phyloP scores from a whole-genome alignment of 2,329 filamentous ascomycete species.

The Diaporthe ilicicola region DNA sequence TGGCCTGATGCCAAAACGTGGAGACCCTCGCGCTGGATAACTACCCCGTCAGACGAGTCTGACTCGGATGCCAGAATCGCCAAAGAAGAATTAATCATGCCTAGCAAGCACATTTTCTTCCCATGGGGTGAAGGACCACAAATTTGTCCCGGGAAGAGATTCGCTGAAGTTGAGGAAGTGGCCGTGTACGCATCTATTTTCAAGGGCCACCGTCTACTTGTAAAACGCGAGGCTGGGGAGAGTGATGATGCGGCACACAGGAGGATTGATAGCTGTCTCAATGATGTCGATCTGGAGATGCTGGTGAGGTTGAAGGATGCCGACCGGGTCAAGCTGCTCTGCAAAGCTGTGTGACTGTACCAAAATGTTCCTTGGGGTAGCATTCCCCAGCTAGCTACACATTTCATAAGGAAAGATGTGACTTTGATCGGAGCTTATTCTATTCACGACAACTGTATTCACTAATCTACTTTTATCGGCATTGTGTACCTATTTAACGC shows the following conservation, averaged over 20 bases:
- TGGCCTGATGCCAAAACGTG: too few species aligned
- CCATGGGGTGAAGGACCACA: slow-evolving; percentile 37
- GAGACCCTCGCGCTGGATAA: too few species aligned
- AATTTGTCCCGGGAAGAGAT: slow-evolving; percentile 37
- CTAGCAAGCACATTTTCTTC: too few species aligned
- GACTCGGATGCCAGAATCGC: slow-evolving; percentile 13
- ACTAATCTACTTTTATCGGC: too few species aligned
- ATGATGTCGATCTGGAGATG: slow-evolving; percentile 37
- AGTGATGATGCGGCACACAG: slow-evolving; percentile 22
- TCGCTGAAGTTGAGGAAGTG: slow-evolving; percentile 36
- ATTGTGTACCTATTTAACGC: too few species aligned
- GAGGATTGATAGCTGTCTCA: slow-evolving; percentile 30
- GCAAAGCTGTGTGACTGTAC: too few species aligned
- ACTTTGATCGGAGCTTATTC: too few species aligned
- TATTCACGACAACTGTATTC: too few species aligned
- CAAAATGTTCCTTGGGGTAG: too few species aligned
- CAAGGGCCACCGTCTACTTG: slow-evolving; percentile 25
- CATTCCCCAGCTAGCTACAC: too few species aligned
- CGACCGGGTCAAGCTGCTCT: slow-evolving; percentile 34
- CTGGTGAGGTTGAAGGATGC: slow-evolving; percentile 36
- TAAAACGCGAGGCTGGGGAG: slow-evolving; percentile 30
- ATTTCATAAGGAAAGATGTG: too few species aligned
- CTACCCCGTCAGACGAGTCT: background rate
- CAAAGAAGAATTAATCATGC: slow-evolving; percentile 25
- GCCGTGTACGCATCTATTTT: slow-evolving; percentile 37